Percentiles rank a stretch among this genome's conserved stretches.
phyloP scores from a whole-genome alignment of 805 yeast genomes.

The Cyberlindnera veronae region DNA sequence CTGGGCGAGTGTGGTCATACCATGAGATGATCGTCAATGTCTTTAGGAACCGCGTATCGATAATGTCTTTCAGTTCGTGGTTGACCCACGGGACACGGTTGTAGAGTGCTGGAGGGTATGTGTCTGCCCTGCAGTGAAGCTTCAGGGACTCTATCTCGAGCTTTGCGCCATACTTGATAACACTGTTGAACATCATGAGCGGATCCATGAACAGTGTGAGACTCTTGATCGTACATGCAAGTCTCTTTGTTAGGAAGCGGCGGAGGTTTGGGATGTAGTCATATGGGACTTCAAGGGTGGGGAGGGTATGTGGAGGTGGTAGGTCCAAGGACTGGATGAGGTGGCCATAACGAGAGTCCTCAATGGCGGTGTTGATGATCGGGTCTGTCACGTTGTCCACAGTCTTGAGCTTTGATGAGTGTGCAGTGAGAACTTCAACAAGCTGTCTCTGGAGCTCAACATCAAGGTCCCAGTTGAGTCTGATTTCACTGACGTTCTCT shows the following conservation, averaged over 20 bases:
- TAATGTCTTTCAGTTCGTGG: slow-evolving; percentile 32
- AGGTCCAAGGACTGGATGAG: slow-evolving; percentile 22
- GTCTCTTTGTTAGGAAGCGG: slow-evolving; percentile 26
- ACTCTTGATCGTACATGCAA: slow-evolving; percentile 18
- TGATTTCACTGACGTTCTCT: slow-evolving; percentile 33
- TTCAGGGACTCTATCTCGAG: slow-evolving; percentile 35
- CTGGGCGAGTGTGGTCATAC: slow-evolving; percentile 34
- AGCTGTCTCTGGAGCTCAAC: slow-evolving; percentile 29
- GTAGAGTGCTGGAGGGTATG: slow-evolving; percentile 31
- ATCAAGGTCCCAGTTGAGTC: slow-evolving; percentile 42
- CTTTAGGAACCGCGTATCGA: slow-evolving; percentile 33
- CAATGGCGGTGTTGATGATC: slow-evolving; percentile 33
- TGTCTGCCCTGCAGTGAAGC: slow-evolving; percentile 40
- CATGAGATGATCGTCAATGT: slow-evolving; percentile 40
- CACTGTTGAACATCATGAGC: slow-evolving; percentile 32
- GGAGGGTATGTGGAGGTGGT: slow-evolving; percentile 33
- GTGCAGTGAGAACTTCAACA: slow-evolving; percentile 27
- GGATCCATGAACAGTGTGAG: slow-evolving; percentile 39
- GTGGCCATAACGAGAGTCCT: slow-evolving; percentile 25
- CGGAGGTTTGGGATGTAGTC: slow-evolving; percentile 31
- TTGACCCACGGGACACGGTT: slow-evolving; percentile 20
- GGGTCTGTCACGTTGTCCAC: slow-evolving; percentile 41
- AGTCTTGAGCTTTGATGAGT: slow-evolving; percentile 30
- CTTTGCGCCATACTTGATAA: slow-evolving; percentile 24
- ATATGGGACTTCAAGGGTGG: slow-evolving; percentile 13